phyloP scores from a whole-genome alignment of 2,329 filamentous ascomycete genomes.

The Aureobasidium sp. region DNA sequence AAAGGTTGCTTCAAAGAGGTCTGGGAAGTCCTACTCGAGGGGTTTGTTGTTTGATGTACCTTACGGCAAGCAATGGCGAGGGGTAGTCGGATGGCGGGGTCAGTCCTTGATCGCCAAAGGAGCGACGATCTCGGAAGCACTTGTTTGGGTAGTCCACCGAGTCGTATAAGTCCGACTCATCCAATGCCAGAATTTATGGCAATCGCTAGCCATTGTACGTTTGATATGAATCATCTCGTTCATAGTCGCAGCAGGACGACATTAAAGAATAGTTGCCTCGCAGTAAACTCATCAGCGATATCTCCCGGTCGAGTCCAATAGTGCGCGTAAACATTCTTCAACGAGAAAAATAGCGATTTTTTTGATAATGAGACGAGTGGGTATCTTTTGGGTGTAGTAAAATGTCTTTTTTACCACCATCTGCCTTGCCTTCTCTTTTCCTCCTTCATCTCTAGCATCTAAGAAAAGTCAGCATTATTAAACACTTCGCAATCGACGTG shows the following conservation, averaged over 20 bases:
- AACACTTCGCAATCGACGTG: constrained; percentile 14
- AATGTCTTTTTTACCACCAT: constrained; percentile 25
- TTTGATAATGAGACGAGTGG: neutral
- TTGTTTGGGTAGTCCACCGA: neutral
- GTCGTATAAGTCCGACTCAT: neutral
- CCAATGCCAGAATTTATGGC: neutral
- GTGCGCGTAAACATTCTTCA: neutral
- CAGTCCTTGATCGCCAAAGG: neutral
- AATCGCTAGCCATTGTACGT: neutral
- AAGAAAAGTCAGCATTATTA: neutral
- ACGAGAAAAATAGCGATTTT: neutral
- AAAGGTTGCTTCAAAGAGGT: neutral
- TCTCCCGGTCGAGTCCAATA: neutral
- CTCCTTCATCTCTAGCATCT: constrained; percentile 43
- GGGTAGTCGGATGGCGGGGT: neutral
- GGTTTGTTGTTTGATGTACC: neutral
- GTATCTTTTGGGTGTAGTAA: neutral
- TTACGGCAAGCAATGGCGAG: neutral
- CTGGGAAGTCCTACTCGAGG: neutral
- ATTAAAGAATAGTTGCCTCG: neutral
- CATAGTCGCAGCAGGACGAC: no score
- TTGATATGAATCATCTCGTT: no score
- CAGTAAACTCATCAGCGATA: neutral
- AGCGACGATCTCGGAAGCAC: neutral
- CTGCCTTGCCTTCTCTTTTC: constrained; percentile 34